Percentiles rank a stretch among this genome's conserved stretches.
Conservation (phyloP, 805 yeast species). For the Huiozyma sinensis region DNA sequence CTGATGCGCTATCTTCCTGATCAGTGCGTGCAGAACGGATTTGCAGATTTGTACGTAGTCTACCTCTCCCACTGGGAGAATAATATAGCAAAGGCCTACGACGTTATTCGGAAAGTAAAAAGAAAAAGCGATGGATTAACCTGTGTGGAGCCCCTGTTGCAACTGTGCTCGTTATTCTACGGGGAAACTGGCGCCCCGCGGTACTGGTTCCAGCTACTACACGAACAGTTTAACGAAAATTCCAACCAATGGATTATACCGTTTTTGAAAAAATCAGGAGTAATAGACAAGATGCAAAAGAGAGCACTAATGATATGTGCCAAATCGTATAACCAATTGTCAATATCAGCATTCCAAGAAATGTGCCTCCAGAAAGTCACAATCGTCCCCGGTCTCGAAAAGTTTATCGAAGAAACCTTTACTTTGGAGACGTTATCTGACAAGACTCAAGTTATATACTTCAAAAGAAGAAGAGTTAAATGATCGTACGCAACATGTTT, state of each 20-base stretch:
- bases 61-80: constrained; percentile 14
- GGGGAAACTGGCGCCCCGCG: not conserved
- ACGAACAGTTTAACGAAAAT: not conserved
- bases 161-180: constrained; percentile 2
- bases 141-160: not conserved
- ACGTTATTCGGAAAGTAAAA: not conserved
- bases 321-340: constrained; percentile 16
- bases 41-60: constrained; percentile 6
- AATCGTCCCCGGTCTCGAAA: not conserved
- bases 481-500: no score
- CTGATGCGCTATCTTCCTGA: constrained; percentile 7
- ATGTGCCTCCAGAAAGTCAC: constrained; percentile 9
- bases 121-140: not conserved
- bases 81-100: constrained; percentile 9
- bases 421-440: constrained; percentile 1
- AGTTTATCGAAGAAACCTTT: constrained; percentile 2
- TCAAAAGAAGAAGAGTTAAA: constrained; percentile 3
- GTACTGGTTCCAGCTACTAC: constrained; percentile 11
- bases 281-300: constrained; percentile 9
- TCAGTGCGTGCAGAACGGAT: constrained; percentile 4
- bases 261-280: constrained; percentile 9
- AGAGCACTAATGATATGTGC: constrained; percentile 7
- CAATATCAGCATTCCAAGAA: constrained; percentile 6
- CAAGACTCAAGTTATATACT: constrained; percentile 7
- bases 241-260: not conserved